Evolutionary conservation across 306 rosid genomes (phyloP).

Genomic region (Cicer chorassanicum): DNA sequence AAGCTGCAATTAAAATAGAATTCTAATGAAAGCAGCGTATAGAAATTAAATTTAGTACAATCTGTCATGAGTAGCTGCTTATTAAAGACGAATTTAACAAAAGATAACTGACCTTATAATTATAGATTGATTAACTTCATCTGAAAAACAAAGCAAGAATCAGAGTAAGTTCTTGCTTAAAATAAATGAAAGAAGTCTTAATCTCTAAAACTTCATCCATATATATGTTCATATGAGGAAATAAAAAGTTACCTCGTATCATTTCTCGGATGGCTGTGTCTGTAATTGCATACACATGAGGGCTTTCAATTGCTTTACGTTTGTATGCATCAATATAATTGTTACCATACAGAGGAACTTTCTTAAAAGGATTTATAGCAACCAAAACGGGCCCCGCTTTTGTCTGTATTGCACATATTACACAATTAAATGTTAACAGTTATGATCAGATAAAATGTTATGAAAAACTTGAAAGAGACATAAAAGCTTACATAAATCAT

Average conservation of each 20-base stretch:
- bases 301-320: constrained; percentile 73
- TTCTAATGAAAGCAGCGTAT: constrained; percentile 2
- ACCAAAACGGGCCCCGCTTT: constrained; percentile 98
- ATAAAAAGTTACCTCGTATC: constrained; percentile 68
- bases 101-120: constrained; percentile 74
- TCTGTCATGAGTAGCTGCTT: constrained; percentile 8
- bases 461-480: constrained; percentile 29
- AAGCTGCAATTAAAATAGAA: neutral
- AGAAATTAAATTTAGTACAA: constrained; percentile 17
- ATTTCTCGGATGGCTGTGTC: constrained; percentile 92
- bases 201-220: constrained; percentile 34
- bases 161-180: constrained; percentile 41
- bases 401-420: constrained; percentile 59
- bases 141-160: constrained; percentile 56
- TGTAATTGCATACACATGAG: constrained; percentile 93
- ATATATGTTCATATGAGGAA: neutral
- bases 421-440: constrained; percentile 29
- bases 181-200: constrained; percentile 35
- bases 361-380: constrained; percentile 90
- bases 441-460: constrained; percentile 26
- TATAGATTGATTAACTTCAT: constrained; percentile 94
- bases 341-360: constrained; percentile 80
- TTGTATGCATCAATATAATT: constrained; percentile 84
- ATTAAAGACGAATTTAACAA: constrained; percentile 8
- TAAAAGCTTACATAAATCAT: constrained; percentile 76